Base-by-base conservation (phyloP, 2,329 filamentous ascomycete species). In the Aureobasidium sp. region DNA sequence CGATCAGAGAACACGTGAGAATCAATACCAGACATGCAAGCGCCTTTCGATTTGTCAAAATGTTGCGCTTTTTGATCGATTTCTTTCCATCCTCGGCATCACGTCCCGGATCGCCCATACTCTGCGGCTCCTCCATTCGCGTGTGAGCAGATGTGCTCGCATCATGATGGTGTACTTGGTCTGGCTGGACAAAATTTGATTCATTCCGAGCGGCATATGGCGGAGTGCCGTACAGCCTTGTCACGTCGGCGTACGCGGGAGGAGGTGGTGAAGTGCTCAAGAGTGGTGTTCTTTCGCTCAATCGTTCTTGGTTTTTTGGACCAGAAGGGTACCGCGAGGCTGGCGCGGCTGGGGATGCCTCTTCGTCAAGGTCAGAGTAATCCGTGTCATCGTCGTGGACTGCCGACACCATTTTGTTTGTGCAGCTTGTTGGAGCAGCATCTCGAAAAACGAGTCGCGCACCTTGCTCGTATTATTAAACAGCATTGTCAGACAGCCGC, bases 211-310 rank as follows among this genome's bases (percentile, higher is more conserved):
- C 17, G 15, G 41, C 20, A 27, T 62, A 51, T 17, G 48, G 47
- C 23, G 60, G 34, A 36, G 55, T 44, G 8, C 52, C 39, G 36
- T 56, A 48, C 7, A 41, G 10, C 17, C 52, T 20, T 5, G 61
- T 59, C 9, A 60, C 53, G n/a, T 63, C 62, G 15, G 62, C 56
- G 47, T 63, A 63, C 15, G 62, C 48, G 23, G 62, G 62, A 8
- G 62, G 62, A 15, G 61, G 61, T n/a, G 61, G 61, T 32, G 27
- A 46, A 27, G 27, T 50, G 56, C 48, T 56, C 23, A 63, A 26
- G 5, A 63, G 39, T n/a, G 62, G 62, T 29, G 62, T 55, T n/a
- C 27, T 20, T 41, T 63, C 62, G 46, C 57, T 60, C 57, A 41
- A 32, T 41, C 57, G 32, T 34, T 60, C 46, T 17, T 46, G 15